Conservation (phyloP, 768 basidiomycete genomes). For the Tulasnella sp. region DNA sequence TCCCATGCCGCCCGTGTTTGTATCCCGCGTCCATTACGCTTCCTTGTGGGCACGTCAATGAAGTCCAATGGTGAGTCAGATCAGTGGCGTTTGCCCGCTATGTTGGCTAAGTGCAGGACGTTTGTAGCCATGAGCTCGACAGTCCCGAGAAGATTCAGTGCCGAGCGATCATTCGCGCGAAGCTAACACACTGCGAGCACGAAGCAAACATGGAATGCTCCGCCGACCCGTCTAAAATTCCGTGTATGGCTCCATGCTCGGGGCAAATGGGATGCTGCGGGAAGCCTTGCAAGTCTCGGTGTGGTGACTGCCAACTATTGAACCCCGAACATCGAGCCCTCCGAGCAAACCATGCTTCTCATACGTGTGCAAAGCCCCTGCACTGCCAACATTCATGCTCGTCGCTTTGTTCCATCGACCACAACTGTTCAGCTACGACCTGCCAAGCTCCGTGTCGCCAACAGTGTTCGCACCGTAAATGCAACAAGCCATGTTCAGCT, state of each 20-base stretch:
- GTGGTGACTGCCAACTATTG: slow-evolving; percentile 47
- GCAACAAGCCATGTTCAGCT: slow-evolving; percentile 46
- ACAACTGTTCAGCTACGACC: slow-evolving; percentile 43
- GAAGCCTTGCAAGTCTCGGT: slow-evolving; percentile 47
- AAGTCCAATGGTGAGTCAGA: slow-evolving; percentile 1
- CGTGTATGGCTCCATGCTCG: slow-evolving; percentile 45
- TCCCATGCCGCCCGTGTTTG: slow-evolving; percentile 51
- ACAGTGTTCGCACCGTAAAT: slow-evolving; percentile 51
- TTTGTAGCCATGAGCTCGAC: slow-evolving; percentile 46
- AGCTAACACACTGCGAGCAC: slow-evolving; percentile 55
- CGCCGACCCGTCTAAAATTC: slow-evolving; percentile 39
- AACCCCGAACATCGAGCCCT: slow-evolving; percentile 18
- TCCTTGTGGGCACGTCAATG: slow-evolving; percentile 45
- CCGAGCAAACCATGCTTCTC: slow-evolving; percentile 40
- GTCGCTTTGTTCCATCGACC: slow-evolving; percentile 45
- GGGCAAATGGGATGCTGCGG: slow-evolving; percentile 52
- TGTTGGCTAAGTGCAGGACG: neutral
- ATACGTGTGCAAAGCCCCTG: slow-evolving; percentile 50
- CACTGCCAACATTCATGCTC: slow-evolving; percentile 57
- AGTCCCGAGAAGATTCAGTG: slow-evolving; percentile 46
- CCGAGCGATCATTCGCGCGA: slow-evolving; percentile 42
- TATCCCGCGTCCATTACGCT: slow-evolving; percentile 48
- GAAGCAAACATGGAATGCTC: slow-evolving; percentile 46
- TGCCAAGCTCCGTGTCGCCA: slow-evolving; percentile 54
- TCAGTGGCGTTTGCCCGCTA: too few relatives aligned